Conservation (phyloP, 2,329 filamentous ascomycete species). For the Fusarium luffae region DNA sequence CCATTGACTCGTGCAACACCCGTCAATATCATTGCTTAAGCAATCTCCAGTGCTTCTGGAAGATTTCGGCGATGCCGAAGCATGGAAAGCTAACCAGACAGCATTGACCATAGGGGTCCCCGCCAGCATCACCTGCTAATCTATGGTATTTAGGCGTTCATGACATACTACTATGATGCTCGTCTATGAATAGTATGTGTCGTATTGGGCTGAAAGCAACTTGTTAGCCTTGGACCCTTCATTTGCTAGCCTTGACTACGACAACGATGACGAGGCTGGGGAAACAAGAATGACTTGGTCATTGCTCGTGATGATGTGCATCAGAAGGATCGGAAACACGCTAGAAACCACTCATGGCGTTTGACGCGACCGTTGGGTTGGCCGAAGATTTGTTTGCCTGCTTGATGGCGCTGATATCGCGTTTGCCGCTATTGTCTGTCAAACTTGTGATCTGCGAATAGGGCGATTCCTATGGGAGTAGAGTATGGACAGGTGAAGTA, state of each 20-base stretch:
- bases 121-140: constrained; percentile 12
- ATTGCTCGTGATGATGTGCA: constrained; percentile 34
- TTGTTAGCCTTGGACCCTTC: neutral
- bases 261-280: constrained; percentile 19
- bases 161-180: neutral
- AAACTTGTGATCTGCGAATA: neutral
- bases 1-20: neutral
- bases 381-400: neutral
- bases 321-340: constrained; percentile 28
- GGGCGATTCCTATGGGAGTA: neutral
- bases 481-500: neutral
- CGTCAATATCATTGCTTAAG: neutral
- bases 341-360: constrained; percentile 12
- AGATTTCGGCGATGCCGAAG: constrained; percentile 35
- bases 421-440: neutral
- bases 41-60: constrained; percentile 24
- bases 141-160: constrained; percentile 15
- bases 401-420: neutral
- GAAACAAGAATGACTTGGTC: constrained; percentile 21
- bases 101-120: neutral
- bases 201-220: neutral
- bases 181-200: constrained; percentile 17
- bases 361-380: neutral
- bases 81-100: constrained; percentile 4
- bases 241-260: neutral